Base-by-base conservation (phyloP, 345 rosid genomes). In the Eucalyptus virginea region DNA sequence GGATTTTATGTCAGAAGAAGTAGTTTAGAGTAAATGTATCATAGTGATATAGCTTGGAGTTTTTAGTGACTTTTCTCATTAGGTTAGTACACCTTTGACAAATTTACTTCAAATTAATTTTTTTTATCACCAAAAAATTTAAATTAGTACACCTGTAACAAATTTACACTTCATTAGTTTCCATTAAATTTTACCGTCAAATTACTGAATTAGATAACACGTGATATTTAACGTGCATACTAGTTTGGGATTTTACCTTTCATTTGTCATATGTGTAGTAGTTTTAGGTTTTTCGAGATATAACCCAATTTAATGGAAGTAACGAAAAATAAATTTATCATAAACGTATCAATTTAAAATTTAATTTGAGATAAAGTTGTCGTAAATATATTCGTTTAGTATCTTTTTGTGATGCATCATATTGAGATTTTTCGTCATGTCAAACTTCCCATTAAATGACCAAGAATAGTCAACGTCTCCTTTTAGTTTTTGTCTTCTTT, bases 141-240 rank as follows among this genome's bases (percentile, higher is more conserved):
- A 56, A 56, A 56, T 23, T 24, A 26, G 0, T 5, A 24, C 6
- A 56, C 14, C 0, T 10, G 6, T 24, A 26, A 24, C 0, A 56
- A 56, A 56, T 56, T 56, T 56, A 56, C 30, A 24, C 30, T 24
- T 0, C 3, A 0, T 51, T 51, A 17, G 0, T 17, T 51, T 51
- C 6, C 0, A 11, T 56, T 56, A 24, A 56, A 56, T 56, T 56
- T 56, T 4, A 24, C 1, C 0, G 1, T 56, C 2, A 11, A 56
- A 56, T 56, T 56, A 26, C 1, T 2, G 0, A 23, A 1, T 24
- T 56, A 56, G 2, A 24, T 56, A 26, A 26, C 14, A 56, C 2
- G 3, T 11, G 62, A 26, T 5, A 56, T 0, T 56, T 5, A 1
- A 24, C 0, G 3, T 1, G 4, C 24, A 5, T 56, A 9, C 6